Base-by-base conservation (phyloP, 192 early-diverging fungal species). In the Linnemannia schmuckeri region DNA sequence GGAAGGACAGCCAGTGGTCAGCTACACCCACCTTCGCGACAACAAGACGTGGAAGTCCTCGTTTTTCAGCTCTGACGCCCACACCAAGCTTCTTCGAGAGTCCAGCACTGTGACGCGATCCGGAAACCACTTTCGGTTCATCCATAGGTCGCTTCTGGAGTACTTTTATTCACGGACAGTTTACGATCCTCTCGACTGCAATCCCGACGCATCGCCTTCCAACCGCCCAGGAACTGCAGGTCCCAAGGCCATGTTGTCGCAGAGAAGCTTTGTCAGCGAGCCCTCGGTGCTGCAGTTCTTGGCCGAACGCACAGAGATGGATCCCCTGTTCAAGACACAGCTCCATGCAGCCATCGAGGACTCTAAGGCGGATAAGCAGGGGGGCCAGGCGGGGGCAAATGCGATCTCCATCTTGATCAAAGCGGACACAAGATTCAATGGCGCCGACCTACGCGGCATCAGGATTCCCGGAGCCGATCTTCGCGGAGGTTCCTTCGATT, bases 391-490 rank as follows among this genome's bases (percentile, higher is more conserved):
- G 9, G 70, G 24, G 20, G 37, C 70, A 15, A 70, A 70, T 70
- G 70, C 70, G 18, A 70, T 70, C 8, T 27, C 70, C 6, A 70
- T 70, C 37, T 70, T 70, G 37, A 20, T 70, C 18, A 33, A 40
- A 22, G 70, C 70, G 7, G 70, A 38, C 2, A 40, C 9, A 41
- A 37, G 17, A 49, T 61, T 69, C 40, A 69, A 42, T 37, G 76
- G 76, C 3, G 42, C 61, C 15, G 68, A 70, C 10, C 27, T 77
- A 18, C 2, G 33, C 27, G 66, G 76, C n/a, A 77, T 77, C 13
- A 35, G 57, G 18, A 69, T 77, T 38, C 76, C 76, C 15, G 41
- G 66, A 46, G 76, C 76, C 2, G 76, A 77, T 35, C 37, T 77
- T 20, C 37, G 66, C 44, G n/a, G 27, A 2, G 63, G 76, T 6